phyloP scores from a whole-genome alignment of 225 moss, liverwort and hornwort species.

The Pleurozium schreberi region DNA sequence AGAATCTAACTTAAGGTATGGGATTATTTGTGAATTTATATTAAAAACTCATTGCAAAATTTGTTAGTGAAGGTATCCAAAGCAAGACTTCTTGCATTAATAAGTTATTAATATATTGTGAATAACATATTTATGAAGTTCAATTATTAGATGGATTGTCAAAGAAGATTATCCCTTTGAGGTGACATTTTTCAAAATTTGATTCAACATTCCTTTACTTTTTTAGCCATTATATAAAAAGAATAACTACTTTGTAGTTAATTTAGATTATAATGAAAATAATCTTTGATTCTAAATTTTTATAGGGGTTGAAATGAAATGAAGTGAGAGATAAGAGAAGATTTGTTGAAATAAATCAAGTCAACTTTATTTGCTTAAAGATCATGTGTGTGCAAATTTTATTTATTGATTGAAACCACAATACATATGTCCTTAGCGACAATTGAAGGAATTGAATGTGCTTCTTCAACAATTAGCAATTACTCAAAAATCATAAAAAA shows the following conservation, averaged over 20 bases:
- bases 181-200: background rate
- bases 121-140: background rate
- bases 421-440: background rate
- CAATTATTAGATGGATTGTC: too few species aligned
- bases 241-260: background rate
- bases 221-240: too few species aligned
- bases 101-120: background rate
- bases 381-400: accelerated
- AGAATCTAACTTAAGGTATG: too few species aligned
- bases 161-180: background rate
- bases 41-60: background rate
- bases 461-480: background rate
- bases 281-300: background rate
- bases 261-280: too few species aligned
- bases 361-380: background rate
- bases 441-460: too few species aligned
- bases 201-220: too few species aligned
- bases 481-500: background rate
- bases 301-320: too few species aligned
- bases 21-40: too few species aligned
- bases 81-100: background rate
- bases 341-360: background rate
- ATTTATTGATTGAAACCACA: too few species aligned
- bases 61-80: background rate
- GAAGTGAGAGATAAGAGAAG: too few species aligned